Evolutionary conservation across 2,329 filamentous ascomycete species (phyloP).

Genomic region (Lomentospora prolificans): DNA sequence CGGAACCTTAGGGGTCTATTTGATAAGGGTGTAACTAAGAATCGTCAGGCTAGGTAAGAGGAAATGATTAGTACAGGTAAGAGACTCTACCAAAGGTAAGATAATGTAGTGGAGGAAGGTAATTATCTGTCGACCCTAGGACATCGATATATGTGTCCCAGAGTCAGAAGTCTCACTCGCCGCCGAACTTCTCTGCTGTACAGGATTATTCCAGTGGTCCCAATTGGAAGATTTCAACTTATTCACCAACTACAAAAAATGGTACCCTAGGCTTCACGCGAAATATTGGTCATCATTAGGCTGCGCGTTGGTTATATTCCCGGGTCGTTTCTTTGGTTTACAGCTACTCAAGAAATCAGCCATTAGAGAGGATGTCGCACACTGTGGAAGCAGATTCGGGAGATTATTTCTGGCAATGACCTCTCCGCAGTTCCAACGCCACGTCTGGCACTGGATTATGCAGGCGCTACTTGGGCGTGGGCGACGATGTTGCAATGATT

Average conservation of each 20-base stretch:
- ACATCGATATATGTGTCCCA: constrained; percentile 13
- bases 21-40: too few species aligned
- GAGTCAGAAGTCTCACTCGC: constrained; percentile 8
- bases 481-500: constrained; percentile 17
- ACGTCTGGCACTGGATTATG: constrained; percentile 14
- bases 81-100: too few species aligned
- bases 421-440: constrained; percentile 14
- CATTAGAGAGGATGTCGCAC: constrained; percentile 1
- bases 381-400: constrained; percentile 12
- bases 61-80: too few species aligned
- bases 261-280: constrained; percentile 13
- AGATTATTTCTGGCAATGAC: constrained; percentile 7
- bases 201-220: constrained; percentile 11
- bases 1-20: background rate
- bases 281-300: constrained; percentile 9
- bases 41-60: too few species aligned
- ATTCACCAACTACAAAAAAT: constrained; percentile 17
- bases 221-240: constrained; percentile 12
- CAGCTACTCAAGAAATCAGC: constrained; percentile 11
- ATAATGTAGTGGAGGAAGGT: too few species aligned
- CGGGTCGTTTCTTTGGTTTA: constrained; percentile 12
- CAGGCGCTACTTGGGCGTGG: constrained; percentile 12
- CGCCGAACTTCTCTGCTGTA: constrained; percentile 12
- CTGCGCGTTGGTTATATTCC: constrained; percentile 13
- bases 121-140: too few species aligned